Percentiles rank a stretch among this genome's conserved stretches.
Evolutionary conservation across 768 basidiomycete genomes (phyloP).

Genomic region (Termitomyces sp.): DNA sequence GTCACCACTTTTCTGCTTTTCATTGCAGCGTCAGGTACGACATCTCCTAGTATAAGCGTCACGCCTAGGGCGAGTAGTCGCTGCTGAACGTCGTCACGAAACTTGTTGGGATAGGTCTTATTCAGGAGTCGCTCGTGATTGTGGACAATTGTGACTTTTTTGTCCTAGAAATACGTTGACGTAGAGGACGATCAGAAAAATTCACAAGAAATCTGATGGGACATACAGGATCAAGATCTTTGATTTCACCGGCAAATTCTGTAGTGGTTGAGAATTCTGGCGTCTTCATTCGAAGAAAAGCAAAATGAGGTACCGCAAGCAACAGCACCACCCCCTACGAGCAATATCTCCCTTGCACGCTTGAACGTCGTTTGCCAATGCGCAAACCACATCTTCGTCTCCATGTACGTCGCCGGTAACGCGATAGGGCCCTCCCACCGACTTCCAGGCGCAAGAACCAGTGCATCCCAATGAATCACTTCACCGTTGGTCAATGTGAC

Average conservation of each 20-base stretch:
- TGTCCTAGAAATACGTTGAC: conserved; percentile 23
- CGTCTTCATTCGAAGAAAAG: background rate
- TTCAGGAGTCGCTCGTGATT: conserved; percentile 49
- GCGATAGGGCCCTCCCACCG: conserved; percentile 45
- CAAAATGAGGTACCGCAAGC: conserved; percentile 34
- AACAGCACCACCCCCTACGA: conserved; percentile 56
- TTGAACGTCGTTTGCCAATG: conserved; percentile 29
- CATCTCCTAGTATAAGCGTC: conserved; percentile 47
- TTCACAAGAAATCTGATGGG: background rate
- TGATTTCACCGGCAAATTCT: conserved; percentile 41
- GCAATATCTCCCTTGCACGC: conserved; percentile 37
- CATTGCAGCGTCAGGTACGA: conserved; percentile 33
- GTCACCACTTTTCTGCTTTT: conserved; percentile 40
- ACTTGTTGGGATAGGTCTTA: conserved; percentile 45
- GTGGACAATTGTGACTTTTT: conserved; percentile 59
- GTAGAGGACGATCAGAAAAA: conserved; percentile 10
- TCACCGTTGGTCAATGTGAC: conserved; percentile 49
- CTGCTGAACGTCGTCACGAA: conserved; percentile 42
- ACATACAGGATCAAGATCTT: conserved; percentile 34
- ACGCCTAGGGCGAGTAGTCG: conserved; percentile 40
- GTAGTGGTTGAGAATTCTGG: background rate
- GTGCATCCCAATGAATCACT: conserved; percentile 43
- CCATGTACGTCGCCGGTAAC: conserved; percentile 33
- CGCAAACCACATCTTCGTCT: conserved; percentile 20
- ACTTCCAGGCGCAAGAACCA: conserved; percentile 58